Evolutionary conservation across 306 rosid genomes (phyloP), one percentile per base, ranked within the genome.

Genomic region (Begonia peltatifolia): DNA sequence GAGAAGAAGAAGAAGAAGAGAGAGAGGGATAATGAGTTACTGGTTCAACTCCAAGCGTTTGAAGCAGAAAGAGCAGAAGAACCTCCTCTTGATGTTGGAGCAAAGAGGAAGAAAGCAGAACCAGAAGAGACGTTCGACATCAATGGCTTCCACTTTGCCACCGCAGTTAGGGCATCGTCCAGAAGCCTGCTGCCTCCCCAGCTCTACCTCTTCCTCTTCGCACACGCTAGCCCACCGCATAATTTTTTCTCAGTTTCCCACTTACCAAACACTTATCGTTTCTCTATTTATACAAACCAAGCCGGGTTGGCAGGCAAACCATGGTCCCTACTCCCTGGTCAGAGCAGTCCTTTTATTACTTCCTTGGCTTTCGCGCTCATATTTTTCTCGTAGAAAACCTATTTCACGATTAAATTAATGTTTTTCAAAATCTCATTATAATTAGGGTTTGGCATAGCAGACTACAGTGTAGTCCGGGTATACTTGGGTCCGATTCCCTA

Each of bases 131-230:
- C 69, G 67, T 64, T 90, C 95, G 2, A 86, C 88, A 42, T 86
- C 95, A 63, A 66, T 59, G 57, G 81, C 92, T 59, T 76, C 71
- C 41, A 90, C 99, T 56, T 90, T 90, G 15, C 92, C 99, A 10
- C 75, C 73, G 53, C 99, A 90, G 71, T 67, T 49, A 58, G 99
- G 99, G 42, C 99, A 90, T 0, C 81, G 71, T 12, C 99, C 99
- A 0, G 95, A 85, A 0, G 94, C 99, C 68, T 76, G 64, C 56
- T 86, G 94, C 59, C 74, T 67, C 3, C 85, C 88, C 2, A 90
- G 46, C 59, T 90, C 86, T 76, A 50, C 79, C 79, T 83, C 77
- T 55, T 81, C 74, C 51, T 68, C 95, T 0, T 81, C 81, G 20
- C 86, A 86, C 9, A 86, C 84, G 49, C 62, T 79, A 12, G 72